Evolutionary conservation across 2,329 filamentous ascomycete species (phyloP).

Genomic region (Fusarium sp.): DNA sequence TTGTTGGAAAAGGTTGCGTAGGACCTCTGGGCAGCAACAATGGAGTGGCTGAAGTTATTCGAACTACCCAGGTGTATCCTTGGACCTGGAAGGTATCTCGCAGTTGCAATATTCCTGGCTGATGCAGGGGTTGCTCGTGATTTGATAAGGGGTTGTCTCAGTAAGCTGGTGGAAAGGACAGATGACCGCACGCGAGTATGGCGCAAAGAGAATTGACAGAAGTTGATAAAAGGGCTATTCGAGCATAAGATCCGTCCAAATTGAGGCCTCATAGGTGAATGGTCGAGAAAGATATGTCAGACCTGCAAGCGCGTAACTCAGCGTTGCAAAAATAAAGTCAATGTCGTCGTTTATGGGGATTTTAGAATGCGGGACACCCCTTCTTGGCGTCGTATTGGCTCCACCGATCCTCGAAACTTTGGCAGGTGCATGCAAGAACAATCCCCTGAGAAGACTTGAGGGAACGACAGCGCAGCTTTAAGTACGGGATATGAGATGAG

Average conservation of each 20-base stretch:
- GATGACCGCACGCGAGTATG: slow-evolving; percentile 36
- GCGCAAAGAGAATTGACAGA: slow-evolving; percentile 20
- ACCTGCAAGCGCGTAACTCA: slow-evolving; percentile 38
- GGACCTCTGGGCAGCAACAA: slow-evolving; percentile 10
- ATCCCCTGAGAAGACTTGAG: slow-evolving; percentile 15
- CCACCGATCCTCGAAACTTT: slow-evolving; percentile 33
- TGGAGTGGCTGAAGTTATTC: slow-evolving; percentile 7
- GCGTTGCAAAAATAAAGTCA: slow-evolving; percentile 36
- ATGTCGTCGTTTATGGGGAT: slow-evolving; percentile 44
- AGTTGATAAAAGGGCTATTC: slow-evolving; percentile 26
- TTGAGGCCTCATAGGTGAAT: slow-evolving; percentile 47
- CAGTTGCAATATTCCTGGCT: slow-evolving; percentile 22
- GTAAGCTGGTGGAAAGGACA: slow-evolving; percentile 25
- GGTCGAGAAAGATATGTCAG: slow-evolving; percentile 20
- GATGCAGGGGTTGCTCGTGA: slow-evolving; percentile 32
- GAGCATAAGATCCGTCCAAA: slow-evolving; percentile 34
- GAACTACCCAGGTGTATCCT: not conserved
- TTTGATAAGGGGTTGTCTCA: slow-evolving; percentile 30
- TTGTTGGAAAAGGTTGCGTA: slow-evolving; percentile 18
- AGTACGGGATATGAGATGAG: slow-evolving; percentile 20
- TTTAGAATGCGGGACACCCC: slow-evolving; percentile 43
- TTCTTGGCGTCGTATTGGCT: slow-evolving; percentile 41
- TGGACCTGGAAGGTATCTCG: slow-evolving; percentile 9
- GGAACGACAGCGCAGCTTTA: slow-evolving; percentile 6
- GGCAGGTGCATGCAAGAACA: slow-evolving; percentile 8